These are phyloP conservation scores for Sporothrix phasma DNA, from an alignment of 2,329 filamentous ascomycete species.

Conservation along the genomic window DNA sequence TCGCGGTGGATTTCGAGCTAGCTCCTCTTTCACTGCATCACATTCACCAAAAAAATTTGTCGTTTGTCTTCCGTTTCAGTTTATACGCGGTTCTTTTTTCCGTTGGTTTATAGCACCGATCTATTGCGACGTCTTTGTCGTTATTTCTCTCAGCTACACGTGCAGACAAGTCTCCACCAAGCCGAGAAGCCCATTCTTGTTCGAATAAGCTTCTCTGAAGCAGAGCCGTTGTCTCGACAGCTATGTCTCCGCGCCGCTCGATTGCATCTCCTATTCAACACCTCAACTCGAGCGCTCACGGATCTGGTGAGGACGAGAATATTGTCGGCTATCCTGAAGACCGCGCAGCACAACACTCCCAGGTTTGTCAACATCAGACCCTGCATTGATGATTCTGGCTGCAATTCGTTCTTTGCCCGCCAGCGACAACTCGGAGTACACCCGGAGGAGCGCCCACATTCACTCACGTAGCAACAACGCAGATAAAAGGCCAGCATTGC, in stretches of 20 bases:
- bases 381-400: too few species aligned
- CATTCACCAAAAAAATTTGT: background rate
- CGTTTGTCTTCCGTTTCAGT: background rate
- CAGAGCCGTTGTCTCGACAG: slow-evolving; percentile 14
- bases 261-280: slow-evolving; percentile 35
- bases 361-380: slow-evolving; percentile 24
- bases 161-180: slow-evolving; percentile 15
- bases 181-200: slow-evolving; percentile 15
- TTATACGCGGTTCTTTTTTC: background rate
- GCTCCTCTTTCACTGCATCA: background rate
- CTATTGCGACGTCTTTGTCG: slow-evolving; percentile 18
- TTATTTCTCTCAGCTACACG: slow-evolving; percentile 17
- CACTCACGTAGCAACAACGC: background rate
- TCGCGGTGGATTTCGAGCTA: background rate
- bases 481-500: background rate
- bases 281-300: slow-evolving; percentile 27
- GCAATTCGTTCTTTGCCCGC: too few species aligned
- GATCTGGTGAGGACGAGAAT: slow-evolving; percentile 29
- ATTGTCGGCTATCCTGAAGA: slow-evolving; percentile 30
- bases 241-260: slow-evolving; percentile 33
- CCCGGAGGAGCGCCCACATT: background rate
- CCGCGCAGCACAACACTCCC: slow-evolving; percentile 22
- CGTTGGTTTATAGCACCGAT: slow-evolving; percentile 19
- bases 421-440: too few species aligned
- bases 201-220: background rate